Percentiles rank a stretch among this genome's conserved stretches.
Evolutionary conservation across 805 yeast genomes (phyloP).

Genomic region (Hanseniaspora valbyensis): DNA sequence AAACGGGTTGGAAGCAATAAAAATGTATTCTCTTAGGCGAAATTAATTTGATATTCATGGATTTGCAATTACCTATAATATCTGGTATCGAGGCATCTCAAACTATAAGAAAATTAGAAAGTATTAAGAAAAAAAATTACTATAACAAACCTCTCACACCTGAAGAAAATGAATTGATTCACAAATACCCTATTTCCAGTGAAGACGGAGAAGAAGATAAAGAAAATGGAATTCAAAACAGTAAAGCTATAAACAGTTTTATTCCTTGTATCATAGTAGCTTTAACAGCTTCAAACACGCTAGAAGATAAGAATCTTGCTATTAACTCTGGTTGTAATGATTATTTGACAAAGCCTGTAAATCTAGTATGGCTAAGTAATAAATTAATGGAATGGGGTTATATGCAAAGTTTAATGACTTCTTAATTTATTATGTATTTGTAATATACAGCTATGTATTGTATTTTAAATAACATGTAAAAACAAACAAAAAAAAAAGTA

Average conservation of each 20-base stretch:
- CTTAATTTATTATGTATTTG: background rate
- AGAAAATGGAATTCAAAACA: conserved; percentile 47
- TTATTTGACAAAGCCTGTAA: conserved; percentile 90
- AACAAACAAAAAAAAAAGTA: background rate
- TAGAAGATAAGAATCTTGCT: conserved; percentile 79
- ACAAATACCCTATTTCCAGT: conserved; percentile 22
- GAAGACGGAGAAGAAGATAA: conserved; percentile 24
- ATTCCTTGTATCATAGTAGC: conserved; percentile 95
- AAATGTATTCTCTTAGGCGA: conserved; percentile 90
- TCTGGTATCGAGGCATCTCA: conserved; percentile 93
- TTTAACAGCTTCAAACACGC: conserved; percentile 79
- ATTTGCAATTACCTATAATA: conserved; percentile 89
- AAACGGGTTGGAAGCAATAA: conserved; percentile 90
- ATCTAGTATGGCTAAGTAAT: conserved; percentile 82
- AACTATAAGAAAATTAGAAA: conserved; percentile 78
- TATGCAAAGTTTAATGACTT: conserved; percentile 91
- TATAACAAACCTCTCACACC: conserved; percentile 43
- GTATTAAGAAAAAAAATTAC: conserved; percentile 27
- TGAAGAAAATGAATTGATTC: conserved; percentile 20
- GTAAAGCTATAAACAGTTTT: conserved; percentile 39
- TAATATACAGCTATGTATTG: background rate
- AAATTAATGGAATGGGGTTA: conserved; percentile 98
- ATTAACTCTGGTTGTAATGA: conserved; percentile 96
- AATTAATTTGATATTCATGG: conserved; percentile 90
- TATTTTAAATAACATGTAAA: background rate